Base-by-base conservation (phyloP, 208 protist genomes). In the Hexamita inflata region DNA sequence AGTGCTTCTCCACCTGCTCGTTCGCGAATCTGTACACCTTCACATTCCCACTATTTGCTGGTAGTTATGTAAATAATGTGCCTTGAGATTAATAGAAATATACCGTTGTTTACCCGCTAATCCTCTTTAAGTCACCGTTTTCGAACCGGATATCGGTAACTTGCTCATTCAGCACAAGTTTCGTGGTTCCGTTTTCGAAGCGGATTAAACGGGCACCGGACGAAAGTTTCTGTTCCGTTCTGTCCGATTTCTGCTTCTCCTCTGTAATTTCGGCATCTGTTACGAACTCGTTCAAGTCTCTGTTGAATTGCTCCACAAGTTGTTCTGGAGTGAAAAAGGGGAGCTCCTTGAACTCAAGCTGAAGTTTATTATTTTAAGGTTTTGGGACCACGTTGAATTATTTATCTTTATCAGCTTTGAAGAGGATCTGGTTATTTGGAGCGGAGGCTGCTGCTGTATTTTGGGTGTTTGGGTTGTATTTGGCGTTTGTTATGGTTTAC, bases 1-100 rank as follows among this genome's bases (percentile, higher is more conserved):
- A 70, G 35, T 70, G 64, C 64, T 70, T 70, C 35, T 70, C 64
- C 26, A 70, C n/a, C 35, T 70, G 35, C 32, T 38, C 64, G 15
- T n/a, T 49, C 11, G 4, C 9, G 35, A 70, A 70, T 40, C 64
- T 40, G 42, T 70, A 70, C 32, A 70, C 64, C 11, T 45, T 70
- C 11, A 70, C 38, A 4, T 45, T 70, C 2, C 26, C 38, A 24
- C 15, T 15, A 40, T 4, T 38, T 24, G 38, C 35, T 57, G 9
- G 64, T 15, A 70, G 26, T 15, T n/a, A 49, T 24, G 64, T 70
- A n/a, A 70, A 49, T 70, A 70, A 45, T 32, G 38, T 70, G 28
- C 64, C 64, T 49, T 24, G 9, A 30, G 11, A 7, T 32, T 4
- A 4, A 38, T 70, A 70, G n/a, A 70, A 70, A 70, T 70, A 70